phyloP scores from a whole-genome alignment of 1,284 basidiomycete species.

The Microbotryomycetes sp. region DNA sequence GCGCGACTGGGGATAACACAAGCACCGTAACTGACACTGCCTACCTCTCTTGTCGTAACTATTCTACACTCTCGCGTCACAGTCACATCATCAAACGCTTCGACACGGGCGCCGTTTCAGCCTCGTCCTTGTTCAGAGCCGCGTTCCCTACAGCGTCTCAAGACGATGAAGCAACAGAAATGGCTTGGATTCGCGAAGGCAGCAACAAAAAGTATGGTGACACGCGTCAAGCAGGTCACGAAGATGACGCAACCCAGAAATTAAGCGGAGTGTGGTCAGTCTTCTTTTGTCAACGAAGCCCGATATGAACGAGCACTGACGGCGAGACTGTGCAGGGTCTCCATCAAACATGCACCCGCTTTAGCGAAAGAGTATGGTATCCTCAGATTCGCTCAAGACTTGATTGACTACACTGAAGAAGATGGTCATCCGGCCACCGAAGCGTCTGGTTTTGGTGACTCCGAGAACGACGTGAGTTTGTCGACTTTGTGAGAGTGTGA shows the following conservation, averaged over 20 bases:
- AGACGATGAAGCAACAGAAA: conserved; percentile 71
- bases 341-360: conserved; percentile 19
- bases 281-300: not conserved
- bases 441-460: not conserved
- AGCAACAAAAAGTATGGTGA: conserved; percentile 29
- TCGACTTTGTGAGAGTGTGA: no score
- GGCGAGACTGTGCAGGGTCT: conserved; percentile 29
- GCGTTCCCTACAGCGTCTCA: conserved; percentile 83
- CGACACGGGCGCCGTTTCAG: conserved; percentile 89
- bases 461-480: conserved; percentile 15
- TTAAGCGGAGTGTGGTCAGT: conserved; percentile 35
- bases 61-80: no score
- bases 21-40: conserved; percentile 3
- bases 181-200: conserved; percentile 54
- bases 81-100: conserved; percentile 74
- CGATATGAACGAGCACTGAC: not conserved
- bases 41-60: not conserved
- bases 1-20: no score
- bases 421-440: conserved; percentile 4
- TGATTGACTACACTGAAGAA: conserved; percentile 24
- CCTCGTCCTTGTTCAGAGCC: conserved; percentile 96
- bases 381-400: conserved; percentile 27
- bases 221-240: conserved; percentile 30
- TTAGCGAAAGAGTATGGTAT: conserved; percentile 36
- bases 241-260: conserved; percentile 30